phyloP scores from a whole-genome alignment of 2,329 filamentous ascomycete species.

The Pseudocercospora musae region DNA sequence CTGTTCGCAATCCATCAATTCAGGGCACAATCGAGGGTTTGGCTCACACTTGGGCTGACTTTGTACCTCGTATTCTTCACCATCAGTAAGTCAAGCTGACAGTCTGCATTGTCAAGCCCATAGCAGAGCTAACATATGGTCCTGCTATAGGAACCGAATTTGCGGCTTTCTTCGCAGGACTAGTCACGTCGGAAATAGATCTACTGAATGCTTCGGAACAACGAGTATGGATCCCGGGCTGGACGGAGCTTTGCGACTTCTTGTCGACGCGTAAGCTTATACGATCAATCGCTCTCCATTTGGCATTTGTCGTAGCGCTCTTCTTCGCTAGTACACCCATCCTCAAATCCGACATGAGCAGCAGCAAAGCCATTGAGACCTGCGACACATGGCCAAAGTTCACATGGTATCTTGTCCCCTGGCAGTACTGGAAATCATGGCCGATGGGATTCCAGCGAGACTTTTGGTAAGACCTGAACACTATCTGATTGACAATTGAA shows the following conservation, averaged over 20 bases:
- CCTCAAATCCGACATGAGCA: not conserved
- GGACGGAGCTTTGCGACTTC: conserved; percentile 8
- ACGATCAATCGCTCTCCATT: conserved; percentile 14
- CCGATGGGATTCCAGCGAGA: conserved; percentile 1
- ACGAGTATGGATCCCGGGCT: conserved; percentile 12
- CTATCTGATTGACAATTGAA: not conserved
- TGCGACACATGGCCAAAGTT: conserved; percentile 10
- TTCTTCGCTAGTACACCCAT: conserved; percentile 15
- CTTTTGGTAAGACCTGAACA: conserved; percentile 6
- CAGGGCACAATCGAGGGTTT: conserved; percentile 13
- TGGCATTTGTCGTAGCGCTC: conserved; percentile 12
- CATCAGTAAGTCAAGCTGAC: conserved; percentile 2
- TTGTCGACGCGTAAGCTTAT: not conserved
- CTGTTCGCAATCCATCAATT: conserved; percentile 48
- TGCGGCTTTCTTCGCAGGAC: conserved; percentile 58
- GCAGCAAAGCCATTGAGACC: conserved; percentile 1
- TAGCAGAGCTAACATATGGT: not conserved
- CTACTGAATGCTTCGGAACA: conserved; percentile 47
- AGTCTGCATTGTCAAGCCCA: not conserved
- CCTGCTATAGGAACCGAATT: conserved; percentile 52
- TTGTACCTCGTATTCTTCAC: conserved; percentile 16
- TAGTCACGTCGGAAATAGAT: conserved; percentile 61
- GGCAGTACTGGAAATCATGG: conserved; percentile 8
- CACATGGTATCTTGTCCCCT: conserved; percentile 3
- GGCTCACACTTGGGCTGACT: conserved; percentile 15